These are phyloP conservation scores for Gracilaria domingensis DNA, from an alignment of 23 red algal species.

Conservation along the genomic window DNA sequence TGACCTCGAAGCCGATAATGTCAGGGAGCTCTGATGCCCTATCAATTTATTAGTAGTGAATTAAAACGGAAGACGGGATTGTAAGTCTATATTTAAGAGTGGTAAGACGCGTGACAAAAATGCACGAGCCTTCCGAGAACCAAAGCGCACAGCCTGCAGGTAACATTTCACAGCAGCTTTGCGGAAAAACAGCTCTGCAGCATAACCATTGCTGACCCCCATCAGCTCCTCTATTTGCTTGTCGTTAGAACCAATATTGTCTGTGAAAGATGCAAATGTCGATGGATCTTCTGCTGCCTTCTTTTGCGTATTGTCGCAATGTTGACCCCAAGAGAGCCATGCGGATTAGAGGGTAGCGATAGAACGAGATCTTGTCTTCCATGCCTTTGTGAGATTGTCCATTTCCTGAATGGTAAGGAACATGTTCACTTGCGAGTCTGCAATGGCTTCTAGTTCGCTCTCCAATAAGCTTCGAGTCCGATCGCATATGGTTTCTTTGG, in stretches of 20 bases:
- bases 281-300: slow-evolving; percentile 23
- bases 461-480: slow-evolving; percentile 7
- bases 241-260: slow-evolving; percentile 6
- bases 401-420: slow-evolving; percentile 78
- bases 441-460: slow-evolving; percentile 75
- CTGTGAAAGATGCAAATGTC: background rate
- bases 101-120: slow-evolving; percentile 74
- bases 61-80: slow-evolving; percentile 15
- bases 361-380: slow-evolving; percentile 67
- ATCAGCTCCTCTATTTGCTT: slow-evolving; percentile 25
- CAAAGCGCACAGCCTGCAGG: slow-evolving; percentile 88
- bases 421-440: slow-evolving; percentile 75
- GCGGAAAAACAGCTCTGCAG: slow-evolving; percentile 49
- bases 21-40: slow-evolving; percentile 3
- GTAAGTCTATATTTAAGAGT: slow-evolving; percentile 61
- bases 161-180: slow-evolving; percentile 91
- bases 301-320: slow-evolving; percentile 73
- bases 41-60: slow-evolving; percentile 15
- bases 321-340: slow-evolving; percentile 91
- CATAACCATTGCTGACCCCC: slow-evolving; percentile 7
- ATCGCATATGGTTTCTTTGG: background rate
- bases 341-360: slow-evolving; percentile 51
- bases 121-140: slow-evolving; percentile 79
- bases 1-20: background rate
- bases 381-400: slow-evolving; percentile 75